Base-by-base conservation (phyloP, 495 filamentous ascomycete genomes). In the Collariella sp. region DNA sequence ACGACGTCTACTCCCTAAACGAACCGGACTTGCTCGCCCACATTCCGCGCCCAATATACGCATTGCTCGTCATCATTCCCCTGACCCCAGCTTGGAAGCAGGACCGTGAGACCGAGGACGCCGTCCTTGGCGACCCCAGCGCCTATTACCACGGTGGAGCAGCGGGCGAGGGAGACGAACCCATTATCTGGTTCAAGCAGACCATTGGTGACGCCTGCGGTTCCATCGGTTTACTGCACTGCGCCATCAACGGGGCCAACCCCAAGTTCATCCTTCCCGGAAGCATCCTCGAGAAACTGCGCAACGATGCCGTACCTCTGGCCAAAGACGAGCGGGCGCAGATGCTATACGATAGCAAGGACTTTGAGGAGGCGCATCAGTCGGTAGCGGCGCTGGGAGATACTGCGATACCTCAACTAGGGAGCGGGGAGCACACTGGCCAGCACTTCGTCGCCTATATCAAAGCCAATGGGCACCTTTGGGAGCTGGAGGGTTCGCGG, bases 131-230 rank as follows among this genome's bases (percentile, higher is more conserved):
- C 16, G 56, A 59, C 42, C 51, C 56, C 5, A 24, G 9, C 19
- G 24, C 2, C 7, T 56, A 56, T 43, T 55, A 55, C 23, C 36
- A 23, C 29, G 57, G 52, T 15, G 47, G 51, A 16, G 12, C 41
- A 19, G 41, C 52, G 11, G 22, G 36, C 34, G 78, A 72, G 22
- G 63, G 61, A 6, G 64, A 59, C 18, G 73, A 79, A 55, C 74
- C 74, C 39, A 67, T 79, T 13, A 77, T 90, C 46, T 95, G 90
- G 90, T 95, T 88, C 73, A 85, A 86, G 62, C 90, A 96, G 60
- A 95, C 88, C 0, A 96, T 96, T 66, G 76, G 82, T 45, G 82
- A 95, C 67, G 85, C 88, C 2, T 96, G 91, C 70, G 91, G 90
- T 1, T 77, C 88, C 44, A 90, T 93, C 69, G 89, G 84, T 0